These are phyloP conservation scores for Jimgerdemannia lactiflua DNA, from an alignment of 192 early-diverging fungal species.

Conservation along the genomic window DNA sequence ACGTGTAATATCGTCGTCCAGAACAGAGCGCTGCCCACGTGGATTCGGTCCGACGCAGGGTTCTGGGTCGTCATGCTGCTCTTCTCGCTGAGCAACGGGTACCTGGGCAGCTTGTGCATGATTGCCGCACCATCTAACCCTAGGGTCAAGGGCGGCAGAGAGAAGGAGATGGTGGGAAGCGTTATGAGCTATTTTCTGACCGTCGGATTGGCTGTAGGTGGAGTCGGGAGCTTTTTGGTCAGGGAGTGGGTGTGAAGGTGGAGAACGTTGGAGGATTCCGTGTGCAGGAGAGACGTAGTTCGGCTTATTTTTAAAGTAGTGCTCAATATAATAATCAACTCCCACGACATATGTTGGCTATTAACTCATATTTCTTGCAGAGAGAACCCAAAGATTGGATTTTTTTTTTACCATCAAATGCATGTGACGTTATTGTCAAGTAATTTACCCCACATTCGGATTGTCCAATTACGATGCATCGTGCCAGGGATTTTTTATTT, in stretches of 20 bases:
- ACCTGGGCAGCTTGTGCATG: constrained; percentile 59
- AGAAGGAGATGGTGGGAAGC: constrained; percentile 61
- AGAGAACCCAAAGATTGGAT: too few relatives aligned
- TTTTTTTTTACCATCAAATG: too few relatives aligned
- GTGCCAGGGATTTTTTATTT: too few relatives aligned
- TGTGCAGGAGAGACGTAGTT: too few relatives aligned
- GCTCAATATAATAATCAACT: too few relatives aligned
- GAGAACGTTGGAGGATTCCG: too few relatives aligned
- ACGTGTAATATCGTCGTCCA: constrained; percentile 59
- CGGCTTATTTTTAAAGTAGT: too few relatives aligned
- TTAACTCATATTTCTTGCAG: too few relatives aligned
- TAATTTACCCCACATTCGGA: too few relatives aligned
- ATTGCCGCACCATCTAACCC: constrained; percentile 50
- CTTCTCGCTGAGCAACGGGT: constrained; percentile 68
- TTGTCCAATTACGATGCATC: too few relatives aligned
- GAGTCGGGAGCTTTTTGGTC: constrained; percentile 49
- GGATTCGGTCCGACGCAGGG: constrained; percentile 39
- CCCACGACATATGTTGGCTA: too few relatives aligned
- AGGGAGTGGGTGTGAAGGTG: constrained; percentile 14
- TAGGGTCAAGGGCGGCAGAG: constrained; percentile 23
- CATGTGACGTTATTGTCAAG: too few relatives aligned
- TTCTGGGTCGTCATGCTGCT: constrained; percentile 54
- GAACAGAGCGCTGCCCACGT: constrained; percentile 27
- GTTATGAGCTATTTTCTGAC: constrained; percentile 65
- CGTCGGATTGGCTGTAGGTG: constrained; percentile 67